Evolutionary conservation across 2,329 filamentous ascomycete genomes (phyloP).

Genomic region (Chaetomium olivaceum): DNA sequence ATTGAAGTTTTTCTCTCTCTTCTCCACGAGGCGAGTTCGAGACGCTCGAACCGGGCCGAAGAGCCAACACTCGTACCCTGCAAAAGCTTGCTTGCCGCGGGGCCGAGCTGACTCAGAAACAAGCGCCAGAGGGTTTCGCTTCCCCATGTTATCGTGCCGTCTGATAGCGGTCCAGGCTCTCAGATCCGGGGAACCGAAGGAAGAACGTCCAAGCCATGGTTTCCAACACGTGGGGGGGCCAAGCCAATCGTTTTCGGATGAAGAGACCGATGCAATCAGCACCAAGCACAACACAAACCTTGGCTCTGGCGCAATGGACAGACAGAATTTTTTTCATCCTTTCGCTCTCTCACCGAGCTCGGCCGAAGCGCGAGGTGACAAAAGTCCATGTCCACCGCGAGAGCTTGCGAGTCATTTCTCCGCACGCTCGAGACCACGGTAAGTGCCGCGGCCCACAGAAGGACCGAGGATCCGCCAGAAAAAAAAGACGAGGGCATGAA

Average conservation of each 20-base stretch:
- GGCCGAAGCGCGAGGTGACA: constrained; percentile 25
- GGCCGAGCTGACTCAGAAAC: constrained; percentile 21
- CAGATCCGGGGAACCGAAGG: constrained; percentile 10
- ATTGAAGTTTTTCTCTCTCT: neutral
- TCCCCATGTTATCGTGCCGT: neutral
- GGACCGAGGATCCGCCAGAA: constrained; percentile 25
- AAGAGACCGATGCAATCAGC: neutral
- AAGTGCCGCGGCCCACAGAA: constrained; percentile 30
- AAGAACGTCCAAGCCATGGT: neutral
- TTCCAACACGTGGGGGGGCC: constrained; percentile 22
- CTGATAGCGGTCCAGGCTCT: neutral
- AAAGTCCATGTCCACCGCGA: constrained; percentile 11
- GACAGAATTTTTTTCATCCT: constrained; percentile 18
- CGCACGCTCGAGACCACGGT: constrained; percentile 17
- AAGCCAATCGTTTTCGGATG: constrained; percentile 18
- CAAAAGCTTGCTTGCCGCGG: constrained; percentile 3
- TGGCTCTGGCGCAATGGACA: constrained; percentile 3
- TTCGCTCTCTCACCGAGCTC: constrained; percentile 19
- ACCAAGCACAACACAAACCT: constrained; percentile 5
- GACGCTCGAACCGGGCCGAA: constrained; percentile 23
- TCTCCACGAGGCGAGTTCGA: constrained; percentile 7
- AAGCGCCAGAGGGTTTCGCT: neutral
- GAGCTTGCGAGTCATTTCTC: constrained; percentile 27
- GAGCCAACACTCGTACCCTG: constrained; percentile 17
- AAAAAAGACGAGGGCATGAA: neutral